Conservation (phyloP, 2,329 filamentous ascomycete genomes). For the Botrytis elliptica region DNA sequence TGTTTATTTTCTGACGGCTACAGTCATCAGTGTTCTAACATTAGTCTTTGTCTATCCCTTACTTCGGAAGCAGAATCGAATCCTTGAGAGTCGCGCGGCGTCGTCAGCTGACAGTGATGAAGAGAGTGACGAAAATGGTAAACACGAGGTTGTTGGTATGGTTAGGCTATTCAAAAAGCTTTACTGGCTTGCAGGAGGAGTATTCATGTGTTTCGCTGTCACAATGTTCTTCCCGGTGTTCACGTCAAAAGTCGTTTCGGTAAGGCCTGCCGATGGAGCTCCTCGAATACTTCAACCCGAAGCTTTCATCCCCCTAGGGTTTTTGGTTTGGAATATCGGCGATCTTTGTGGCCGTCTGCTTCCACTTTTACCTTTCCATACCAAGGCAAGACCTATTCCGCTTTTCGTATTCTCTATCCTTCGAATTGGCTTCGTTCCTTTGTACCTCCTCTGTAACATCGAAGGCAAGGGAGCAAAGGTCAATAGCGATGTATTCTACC, state of each 20-base stretch:
- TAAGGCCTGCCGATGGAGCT: constrained; percentile 43
- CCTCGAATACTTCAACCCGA: constrained; percentile 65
- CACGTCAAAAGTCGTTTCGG: constrained; percentile 65
- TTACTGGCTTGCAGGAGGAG: constrained; percentile 70
- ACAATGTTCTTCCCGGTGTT: constrained; percentile 97
- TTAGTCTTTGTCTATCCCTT: constrained; percentile 75
- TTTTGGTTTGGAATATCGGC: constrained; percentile 91
- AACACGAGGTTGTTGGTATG: constrained; percentile 56
- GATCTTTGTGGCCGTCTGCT: constrained; percentile 75
- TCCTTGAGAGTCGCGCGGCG: constrained; percentile 52
- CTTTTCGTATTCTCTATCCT: constrained; percentile 67
- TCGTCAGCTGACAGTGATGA: constrained; percentile 52
- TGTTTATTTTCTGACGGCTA: constrained; percentile 87
- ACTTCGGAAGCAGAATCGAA: constrained; percentile 56
- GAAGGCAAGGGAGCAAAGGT: constrained; percentile 71
- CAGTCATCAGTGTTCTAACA: constrained; percentile 67
- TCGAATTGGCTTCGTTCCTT: constrained; percentile 70
- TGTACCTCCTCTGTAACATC: constrained; percentile 91
- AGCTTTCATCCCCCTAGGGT: constrained; percentile 84
- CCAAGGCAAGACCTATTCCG: constrained; percentile 61
- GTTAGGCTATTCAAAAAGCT: constrained; percentile 72
- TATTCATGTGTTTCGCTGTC: constrained; percentile 76
- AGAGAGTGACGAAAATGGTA: constrained; percentile 49
- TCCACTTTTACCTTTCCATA: constrained; percentile 56
- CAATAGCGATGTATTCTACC: constrained; percentile 82